These are phyloP conservation scores for Avena insularis DNA, from an alignment of 176 grass and related monocot genomes.

Conservation along the genomic window DNA sequence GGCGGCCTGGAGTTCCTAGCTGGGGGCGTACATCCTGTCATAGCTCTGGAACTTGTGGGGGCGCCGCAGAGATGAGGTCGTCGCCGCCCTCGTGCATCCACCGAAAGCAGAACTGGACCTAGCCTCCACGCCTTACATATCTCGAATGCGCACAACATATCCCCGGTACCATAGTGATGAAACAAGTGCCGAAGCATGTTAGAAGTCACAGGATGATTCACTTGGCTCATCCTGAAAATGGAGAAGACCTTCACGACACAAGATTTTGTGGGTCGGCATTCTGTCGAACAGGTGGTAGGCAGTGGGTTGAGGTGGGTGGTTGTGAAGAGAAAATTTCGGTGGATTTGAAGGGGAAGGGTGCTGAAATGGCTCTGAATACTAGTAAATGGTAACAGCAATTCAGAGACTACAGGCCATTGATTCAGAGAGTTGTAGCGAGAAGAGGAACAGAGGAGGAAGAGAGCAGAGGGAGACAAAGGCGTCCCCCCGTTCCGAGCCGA, in stretches of 20 bases:
- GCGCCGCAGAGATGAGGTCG: too few relatives aligned
- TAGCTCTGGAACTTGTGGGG: neutral
- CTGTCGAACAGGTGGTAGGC: neutral
- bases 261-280: neutral
- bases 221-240: neutral
- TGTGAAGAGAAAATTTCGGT: neutral
- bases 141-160: neutral
- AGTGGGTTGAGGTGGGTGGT: neutral
- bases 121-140: neutral
- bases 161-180: neutral
- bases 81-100: neutral
- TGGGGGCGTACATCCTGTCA: neutral
- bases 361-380: neutral
- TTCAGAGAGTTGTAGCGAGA: too few relatives aligned
- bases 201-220: neutral
- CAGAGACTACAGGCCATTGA: too few relatives aligned
- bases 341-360: neutral
- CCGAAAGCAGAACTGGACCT: neutral
- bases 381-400: too few relatives aligned
- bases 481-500: too few relatives aligned
- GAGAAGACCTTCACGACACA: neutral
- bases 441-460: too few relatives aligned
- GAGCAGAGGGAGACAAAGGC: too few relatives aligned
- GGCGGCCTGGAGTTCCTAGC: neutral
- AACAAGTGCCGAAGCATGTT: neutral